Base-by-base conservation (phyloP, 2,329 filamentous ascomycete genomes). In the Ophiostoma fasciatum region DNA sequence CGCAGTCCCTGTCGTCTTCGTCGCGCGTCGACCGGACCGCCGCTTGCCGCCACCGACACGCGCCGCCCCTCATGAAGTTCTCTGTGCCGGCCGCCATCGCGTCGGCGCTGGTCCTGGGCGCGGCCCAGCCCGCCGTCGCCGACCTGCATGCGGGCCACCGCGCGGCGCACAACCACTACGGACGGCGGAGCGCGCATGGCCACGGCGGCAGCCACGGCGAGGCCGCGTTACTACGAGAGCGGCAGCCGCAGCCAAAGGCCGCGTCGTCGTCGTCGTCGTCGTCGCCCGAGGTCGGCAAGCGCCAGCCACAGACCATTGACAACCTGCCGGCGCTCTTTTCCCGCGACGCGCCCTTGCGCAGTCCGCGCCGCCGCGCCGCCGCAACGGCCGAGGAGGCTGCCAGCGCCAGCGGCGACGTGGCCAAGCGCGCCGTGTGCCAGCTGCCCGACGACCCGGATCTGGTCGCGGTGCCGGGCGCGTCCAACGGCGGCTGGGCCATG, bases 401-500 rank as follows among this genome's bases (percentile, higher is more conserved):
- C 18, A 31, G 31, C n/a, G 21, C n/a, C n/a, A n/a, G n/a, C n/a
- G n/a, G n/a, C n/a, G 36, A 64, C 47, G 15, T 37, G 4, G 13
- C 18, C 7, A 75, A 74, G 57, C 66, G 71, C 46, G 59, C 61
- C 25, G 58, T 57, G 38, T 87, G 82, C 57, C 49, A 63, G 37
- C 80, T 87, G 48, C 81, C 82, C 10, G 60, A 63, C 23, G 64
- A 79, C 49, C 65, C 70, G 21, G 77, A 78, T 36, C 58, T 87
- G 49, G 70, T 84, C 30, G 54, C 71, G 12, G 66, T 88, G 35
- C 81, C 78, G 9, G 78, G 78, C 5, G 61, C 60, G 35, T 52
- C 54, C 29, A 88, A 88, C 58, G 77, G 64, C 33, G 82, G 82
- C 42, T 88, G 81, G 75, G 82, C 81, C 28, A 75, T 87, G 71